Percentiles rank a stretch among this genome's conserved stretches.
These are phyloP conservation scores for Globisporangium polare DNA, from an alignment of 352 stramenopile species.

Conservation along the genomic window DNA sequence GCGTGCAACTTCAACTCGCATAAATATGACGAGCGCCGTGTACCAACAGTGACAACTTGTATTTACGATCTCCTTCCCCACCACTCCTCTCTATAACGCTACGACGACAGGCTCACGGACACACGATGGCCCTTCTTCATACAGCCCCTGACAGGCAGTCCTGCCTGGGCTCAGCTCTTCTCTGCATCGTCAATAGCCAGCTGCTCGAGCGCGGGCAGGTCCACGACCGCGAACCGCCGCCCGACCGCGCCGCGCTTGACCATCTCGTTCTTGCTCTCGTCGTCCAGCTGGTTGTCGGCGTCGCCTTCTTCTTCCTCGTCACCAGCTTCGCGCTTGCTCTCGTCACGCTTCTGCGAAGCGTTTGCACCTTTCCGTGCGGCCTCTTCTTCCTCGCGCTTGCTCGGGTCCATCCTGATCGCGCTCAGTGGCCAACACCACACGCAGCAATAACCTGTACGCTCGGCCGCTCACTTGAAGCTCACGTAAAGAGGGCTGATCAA, in stretches of 20 bases:
- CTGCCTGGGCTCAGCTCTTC: background rate
- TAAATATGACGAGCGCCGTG: background rate
- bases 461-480: too few species aligned
- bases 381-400: background rate
- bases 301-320: background rate
- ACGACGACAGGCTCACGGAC: background rate
- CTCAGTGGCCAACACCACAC: background rate
- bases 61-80: background rate
- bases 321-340: conserved; percentile 20
- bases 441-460: too few species aligned
- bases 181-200: background rate
- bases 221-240: conserved; percentile 13
- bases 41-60: background rate
- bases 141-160: background rate
- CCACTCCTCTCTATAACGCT: background rate
- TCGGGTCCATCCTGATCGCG: background rate
- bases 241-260: conserved; percentile 12
- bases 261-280: conserved; percentile 16
- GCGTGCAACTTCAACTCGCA: conserved; percentile 8
- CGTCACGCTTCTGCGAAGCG: background rate
- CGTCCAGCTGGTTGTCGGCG: background rate
- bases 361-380: background rate
- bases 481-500: too few species aligned
- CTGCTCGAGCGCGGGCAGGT: conserved; percentile 8
- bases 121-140: too few species aligned